Evolutionary conservation across 2,329 filamentous ascomycete genomes (phyloP), one percentile per base, ranked within the genome.

Genomic region (Aureobasidium melanogenum): DNA sequence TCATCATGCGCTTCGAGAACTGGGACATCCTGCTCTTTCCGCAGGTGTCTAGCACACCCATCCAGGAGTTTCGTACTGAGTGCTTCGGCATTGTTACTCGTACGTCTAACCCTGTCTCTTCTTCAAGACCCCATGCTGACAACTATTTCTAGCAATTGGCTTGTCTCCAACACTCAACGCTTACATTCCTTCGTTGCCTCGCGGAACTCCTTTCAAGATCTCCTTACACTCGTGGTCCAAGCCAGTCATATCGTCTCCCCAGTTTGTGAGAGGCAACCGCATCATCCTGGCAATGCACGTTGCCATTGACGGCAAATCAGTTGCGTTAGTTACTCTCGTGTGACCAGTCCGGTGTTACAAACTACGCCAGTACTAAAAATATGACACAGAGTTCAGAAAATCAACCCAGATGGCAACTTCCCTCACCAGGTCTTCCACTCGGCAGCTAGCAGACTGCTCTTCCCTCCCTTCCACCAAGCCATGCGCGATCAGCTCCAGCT

Each of bases 1-100:
- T 68, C 73, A 80, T 67, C 64, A 95, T 96, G 91, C 86, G 90
- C 63, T 95, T 88, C 79, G 83, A 90, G 67, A 85, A 90, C 69
- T 95, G 90, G 91, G 91, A 96, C 69, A 82, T 94, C 60, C 83
- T 95, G 46, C 79, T 95, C 64, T 95, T 95, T 71, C 87, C 89
- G 0, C 76, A 77, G 17, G 74, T 73, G 64, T 64, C 62, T 67
- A 86, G 84, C 67, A 76, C 88, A 14, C 91, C 91, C 0, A 74
- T 92, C 60, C 88, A 89, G 72, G 91, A 95, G 74, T 96, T 94
- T 79, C 87, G 85, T 69, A 89, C 89, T 8, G 80, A 84, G 63
- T 95, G 89, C 71, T 87, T 88, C 71, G 84, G 87, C 34, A 81
- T 86, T 38, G 75, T 75, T 62, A 82, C 83, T 24, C 34, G 63